Percentiles rank a stretch among this genome's conserved stretches.
Conservation (phyloP, 352 stramenopile species). For the Phytophthora syringae region DNA sequence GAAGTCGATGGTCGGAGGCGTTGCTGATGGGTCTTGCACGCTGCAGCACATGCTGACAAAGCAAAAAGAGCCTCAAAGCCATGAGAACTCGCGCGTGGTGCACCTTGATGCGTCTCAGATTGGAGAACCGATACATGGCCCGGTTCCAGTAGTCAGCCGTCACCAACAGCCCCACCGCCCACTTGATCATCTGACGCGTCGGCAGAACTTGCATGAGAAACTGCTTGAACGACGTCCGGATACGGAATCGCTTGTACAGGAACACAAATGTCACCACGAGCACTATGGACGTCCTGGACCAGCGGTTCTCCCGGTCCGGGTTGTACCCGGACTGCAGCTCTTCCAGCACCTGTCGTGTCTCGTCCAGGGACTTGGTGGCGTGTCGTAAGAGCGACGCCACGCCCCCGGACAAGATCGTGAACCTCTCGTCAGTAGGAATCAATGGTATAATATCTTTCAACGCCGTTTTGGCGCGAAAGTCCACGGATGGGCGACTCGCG, state of each 20-base stretch:
- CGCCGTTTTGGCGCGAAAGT: constrained; percentile 83
- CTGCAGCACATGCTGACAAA: constrained; percentile 86
- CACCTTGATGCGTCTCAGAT: constrained; percentile 84
- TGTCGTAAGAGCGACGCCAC: constrained; percentile 81
- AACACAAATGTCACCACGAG: constrained; percentile 58
- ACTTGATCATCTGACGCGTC: constrained; percentile 71
- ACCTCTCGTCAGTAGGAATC: constrained; percentile 82
- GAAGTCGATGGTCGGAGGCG: constrained; percentile 71
- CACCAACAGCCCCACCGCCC: constrained; percentile 56
- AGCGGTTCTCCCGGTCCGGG: constrained; percentile 83
- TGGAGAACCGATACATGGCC: constrained; percentile 84
- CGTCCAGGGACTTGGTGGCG: constrained; percentile 83
- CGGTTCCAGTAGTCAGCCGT: constrained; percentile 79
- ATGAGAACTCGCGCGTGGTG: constrained; percentile 87
- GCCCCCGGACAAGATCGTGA: constrained; percentile 83
- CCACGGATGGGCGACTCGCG: constrained; percentile 51
- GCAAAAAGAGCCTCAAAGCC: constrained; percentile 79
- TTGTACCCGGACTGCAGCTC: constrained; percentile 86
- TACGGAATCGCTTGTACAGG: constrained; percentile 76
- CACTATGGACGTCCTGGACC: constrained; percentile 79
- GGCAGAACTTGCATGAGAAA: constrained; percentile 76
- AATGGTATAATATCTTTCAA: constrained; percentile 90
- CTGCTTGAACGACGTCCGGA: constrained; percentile 69
- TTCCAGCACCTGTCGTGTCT: constrained; percentile 81
- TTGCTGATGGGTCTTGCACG: constrained; percentile 74